Base-by-base conservation (phyloP, 2,329 filamentous ascomycete genomes). In the Colletotrichum eleusines region DNA sequence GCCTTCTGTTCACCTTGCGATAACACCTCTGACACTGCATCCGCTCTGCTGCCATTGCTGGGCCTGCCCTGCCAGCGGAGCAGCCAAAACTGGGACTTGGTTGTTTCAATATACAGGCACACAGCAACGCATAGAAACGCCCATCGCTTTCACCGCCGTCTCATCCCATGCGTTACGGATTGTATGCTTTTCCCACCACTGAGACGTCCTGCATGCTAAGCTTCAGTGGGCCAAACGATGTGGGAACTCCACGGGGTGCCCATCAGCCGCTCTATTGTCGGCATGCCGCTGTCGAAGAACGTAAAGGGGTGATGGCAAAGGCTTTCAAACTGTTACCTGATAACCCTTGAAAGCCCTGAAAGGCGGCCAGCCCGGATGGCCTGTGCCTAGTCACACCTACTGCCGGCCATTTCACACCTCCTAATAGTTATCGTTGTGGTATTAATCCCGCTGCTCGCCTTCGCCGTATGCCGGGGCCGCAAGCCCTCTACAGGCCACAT, bases 301-400 rank as follows among this genome's bases (percentile, higher is more conserved):
- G 42, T n/a, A 35, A 48, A 54, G 44, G 35, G 51, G 55, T 63
- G n/a, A 51, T 44, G 16, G 26, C 33, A n/a, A 62, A 42, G 63
- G 69, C 58, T 55, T 57, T 60, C 64, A 63, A 63, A 53, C 53
- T 68, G 69, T 48, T 59, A 68, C 64, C 64, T n/a, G 31, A 33
- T 7, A 7, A 69, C 58, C 64, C 69, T 66, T 62, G 65, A 54
- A 42, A 53, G 59, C 64, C 63, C 64, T 53, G 46, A 38, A 44
- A 68, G 64, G 53, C 64, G 68, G 68, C 51, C 58, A 58, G 58
- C 31, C 68, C 69, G 69, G 57, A n/a, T 63, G 69, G 64, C 64
- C 65, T 69, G 64, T 59, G 68, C 67, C 40, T 66, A 51, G 42
- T 1, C 48, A 18, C 35, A 54, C 60, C 35, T 51, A 14, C 26